A percentile compares a stretch with the other conserved stretches of the same genome.
phyloP scores from a whole-genome alignment of 2,329 filamentous ascomycete genomes.

The Neophaeococcomyces mojaviensis region DNA sequence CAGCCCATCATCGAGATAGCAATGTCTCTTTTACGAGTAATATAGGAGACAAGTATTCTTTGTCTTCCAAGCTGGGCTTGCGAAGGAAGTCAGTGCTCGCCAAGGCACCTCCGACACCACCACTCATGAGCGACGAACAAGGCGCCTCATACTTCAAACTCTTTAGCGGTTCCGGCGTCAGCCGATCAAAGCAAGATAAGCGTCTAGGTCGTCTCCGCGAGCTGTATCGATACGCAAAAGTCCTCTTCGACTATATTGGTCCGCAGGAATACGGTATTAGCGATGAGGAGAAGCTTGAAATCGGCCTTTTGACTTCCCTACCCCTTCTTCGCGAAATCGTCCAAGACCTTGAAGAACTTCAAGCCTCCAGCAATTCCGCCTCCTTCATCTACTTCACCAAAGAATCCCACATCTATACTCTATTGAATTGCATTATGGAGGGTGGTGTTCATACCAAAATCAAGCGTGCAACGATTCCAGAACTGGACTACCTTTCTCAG shows the following conservation, averaged over 20 bases:
- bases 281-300: constrained; percentile 95
- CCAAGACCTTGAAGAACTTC: constrained; percentile 91
- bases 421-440: constrained; percentile 95
- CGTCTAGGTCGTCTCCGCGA: constrained; percentile 84
- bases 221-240: constrained; percentile 86
- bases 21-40: constrained; percentile 1
- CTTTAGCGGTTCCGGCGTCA: constrained; percentile 67
- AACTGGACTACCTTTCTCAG: constrained; percentile 93
- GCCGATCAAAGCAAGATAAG: constrained; percentile 72
- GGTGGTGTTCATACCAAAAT: constrained; percentile 97
- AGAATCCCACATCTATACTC: constrained; percentile 96
- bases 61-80: constrained; percentile 40
- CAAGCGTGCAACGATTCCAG: constrained; percentile 85
- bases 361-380: constrained; percentile 87
- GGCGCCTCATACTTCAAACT: constrained; percentile 75
- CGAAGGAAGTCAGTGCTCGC: constrained; percentile 44
- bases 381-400: constrained; percentile 99
- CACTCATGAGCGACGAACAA: constrained; percentile 54
- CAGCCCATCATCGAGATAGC: constrained; percentile 1
- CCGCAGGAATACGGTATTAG: constrained; percentile 97
- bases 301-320: constrained; percentile 85
- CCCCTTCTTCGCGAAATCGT: constrained; percentile 95
- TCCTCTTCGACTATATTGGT: constrained; percentile 96
- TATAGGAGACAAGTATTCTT: constrained; percentile 26
- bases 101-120: constrained; percentile 34